phyloP scores from a whole-genome alignment of 129 eudicot genomes.

The Deinandra increscens region DNA sequence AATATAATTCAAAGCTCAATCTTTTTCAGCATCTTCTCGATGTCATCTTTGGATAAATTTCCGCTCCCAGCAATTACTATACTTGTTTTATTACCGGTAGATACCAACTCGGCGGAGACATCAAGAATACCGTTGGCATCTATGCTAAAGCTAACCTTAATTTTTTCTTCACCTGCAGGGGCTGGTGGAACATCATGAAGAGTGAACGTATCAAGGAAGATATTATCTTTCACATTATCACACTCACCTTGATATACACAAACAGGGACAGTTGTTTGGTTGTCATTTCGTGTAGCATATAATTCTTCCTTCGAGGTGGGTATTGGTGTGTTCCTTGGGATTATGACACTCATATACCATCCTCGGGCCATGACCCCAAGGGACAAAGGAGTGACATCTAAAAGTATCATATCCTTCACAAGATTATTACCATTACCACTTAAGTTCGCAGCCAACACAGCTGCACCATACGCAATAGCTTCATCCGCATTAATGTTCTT shows the following conservation, averaged over 20 bases:
- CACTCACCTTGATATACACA: neutral
- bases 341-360: neutral
- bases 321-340: neutral
- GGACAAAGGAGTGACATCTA: neutral
- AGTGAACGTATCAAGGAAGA: neutral
- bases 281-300: neutral
- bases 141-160: neutral
- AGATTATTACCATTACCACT: neutral
- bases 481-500: neutral
- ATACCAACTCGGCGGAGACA: too few relatives aligned
- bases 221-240: neutral
- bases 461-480: conserved; percentile 1
- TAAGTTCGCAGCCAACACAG: neutral
- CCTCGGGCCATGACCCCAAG: neutral
- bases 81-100: too few relatives aligned
- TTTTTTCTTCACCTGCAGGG: neutral
- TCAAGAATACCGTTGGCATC: neutral
- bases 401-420: neutral
- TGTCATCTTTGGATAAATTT: too few relatives aligned
- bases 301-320: neutral
- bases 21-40: too few relatives aligned
- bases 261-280: neutral
- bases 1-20: too few relatives aligned
- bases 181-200: neutral
- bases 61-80: too few relatives aligned